phyloP scores from a whole-genome alignment of 2,329 filamentous ascomycete species.

The Aureobasidium pullulans region DNA sequence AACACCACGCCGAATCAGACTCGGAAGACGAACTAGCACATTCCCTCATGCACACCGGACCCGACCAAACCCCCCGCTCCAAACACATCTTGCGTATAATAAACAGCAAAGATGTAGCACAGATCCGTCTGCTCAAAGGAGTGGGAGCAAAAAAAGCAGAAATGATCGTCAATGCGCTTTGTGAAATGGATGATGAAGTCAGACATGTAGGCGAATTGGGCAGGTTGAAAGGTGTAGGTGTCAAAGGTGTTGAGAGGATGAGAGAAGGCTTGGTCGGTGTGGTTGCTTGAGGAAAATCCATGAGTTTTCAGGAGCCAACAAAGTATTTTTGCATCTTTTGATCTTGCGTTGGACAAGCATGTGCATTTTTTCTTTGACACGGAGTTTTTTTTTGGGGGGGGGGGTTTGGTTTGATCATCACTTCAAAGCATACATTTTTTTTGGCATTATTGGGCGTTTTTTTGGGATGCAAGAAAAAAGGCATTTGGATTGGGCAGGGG shows the following conservation, averaged over 20 bases:
- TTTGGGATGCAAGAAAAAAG: too few species aligned
- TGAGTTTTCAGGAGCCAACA: neutral
- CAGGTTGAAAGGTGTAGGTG: constrained; percentile 41
- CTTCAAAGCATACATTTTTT: too few species aligned
- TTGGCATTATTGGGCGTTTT: too few species aligned
- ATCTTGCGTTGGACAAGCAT: too few species aligned
- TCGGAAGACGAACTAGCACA: constrained; percentile 27
- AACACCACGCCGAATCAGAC: constrained; percentile 9
- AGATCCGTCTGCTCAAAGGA: constrained; percentile 61
- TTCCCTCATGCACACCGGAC: constrained; percentile 13
- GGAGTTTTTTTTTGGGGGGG: too few species aligned
- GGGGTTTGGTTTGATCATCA: too few species aligned
- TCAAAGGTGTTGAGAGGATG: constrained; percentile 46
- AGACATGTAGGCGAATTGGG: constrained; percentile 7
- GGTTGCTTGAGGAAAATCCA: neutral
- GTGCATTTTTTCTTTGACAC: too few species aligned
- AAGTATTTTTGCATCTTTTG: neutral
- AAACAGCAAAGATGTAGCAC: constrained; percentile 61
- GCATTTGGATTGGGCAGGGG: too few species aligned
- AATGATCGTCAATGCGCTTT: constrained; percentile 41
- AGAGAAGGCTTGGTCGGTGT: constrained; percentile 30
- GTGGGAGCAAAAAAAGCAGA: constrained; percentile 66
- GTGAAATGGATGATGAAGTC: constrained; percentile 37
- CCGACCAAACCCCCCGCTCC: constrained; percentile 48
- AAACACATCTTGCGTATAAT: constrained; percentile 60